Evolutionary conservation across 345 rosid species (phyloP), one percentile per base, ranked within the genome.

Genomic region (Melaleuca alternifolia): DNA sequence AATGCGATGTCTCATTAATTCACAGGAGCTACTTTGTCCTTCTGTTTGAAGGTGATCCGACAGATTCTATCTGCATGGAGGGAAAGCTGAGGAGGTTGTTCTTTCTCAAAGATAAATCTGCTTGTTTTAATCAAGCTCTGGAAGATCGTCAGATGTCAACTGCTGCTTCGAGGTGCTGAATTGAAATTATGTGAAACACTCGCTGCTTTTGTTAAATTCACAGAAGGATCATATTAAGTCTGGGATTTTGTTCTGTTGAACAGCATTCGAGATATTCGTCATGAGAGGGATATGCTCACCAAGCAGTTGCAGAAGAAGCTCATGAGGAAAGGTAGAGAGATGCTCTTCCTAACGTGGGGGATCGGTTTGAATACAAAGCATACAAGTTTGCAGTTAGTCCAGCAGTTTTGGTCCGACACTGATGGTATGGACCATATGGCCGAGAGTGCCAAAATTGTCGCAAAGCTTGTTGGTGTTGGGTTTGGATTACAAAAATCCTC

Each of bases 201-300:
- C 16, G 12, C 23, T 28, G 28, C 23, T 51, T 54, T 65, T 48
- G 75, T 6, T 28, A 61, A 61, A 28, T 61, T 61, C 41, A 3
- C 10, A 6, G 41, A 28, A 28, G 75, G 75, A 7, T n/a, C 37
- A 28, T 57, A 26, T 28, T 61, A 2, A 61, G 75, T 61, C 41
- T 28, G 10, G 75, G 10, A 61, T 11, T 26, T 52, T 84, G 11
- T 62, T 12, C 26, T 86, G 56, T 21, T 79, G 83, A 82, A 50
- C 92, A 96, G 99, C 91, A 52, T 87, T 85, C 92, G 90, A 90
- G 93, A 93, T 56, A 88, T 96, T 82, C 89, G 85, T 62, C 91
- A 88, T 20, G 99, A 97, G 90, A 94, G 98, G 92, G 91, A 92
- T 79, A 92, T 94, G 91, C 89, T 97, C 87, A 87, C 94, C 54